Base-by-base conservation (phyloP, 768 basidiomycete species). In the Rhodotorula sphaerocarpa region DNA sequence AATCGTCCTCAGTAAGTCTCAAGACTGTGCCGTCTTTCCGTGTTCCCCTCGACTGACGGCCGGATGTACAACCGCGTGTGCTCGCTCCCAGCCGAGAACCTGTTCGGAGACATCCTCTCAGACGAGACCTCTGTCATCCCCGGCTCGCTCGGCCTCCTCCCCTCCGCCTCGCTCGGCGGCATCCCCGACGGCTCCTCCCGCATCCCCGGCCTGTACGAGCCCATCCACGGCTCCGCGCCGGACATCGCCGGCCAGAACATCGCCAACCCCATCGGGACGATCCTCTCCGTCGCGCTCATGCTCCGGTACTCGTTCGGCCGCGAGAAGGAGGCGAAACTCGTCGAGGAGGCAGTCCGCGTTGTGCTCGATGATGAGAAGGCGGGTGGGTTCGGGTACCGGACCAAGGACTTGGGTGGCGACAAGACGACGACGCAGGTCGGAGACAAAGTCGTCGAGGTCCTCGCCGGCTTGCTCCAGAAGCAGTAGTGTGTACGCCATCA, bases 91-190 rank as follows among this genome's bases (percentile, higher is more conserved):
- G 72, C 72, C 51, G 72, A 73, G 63, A 73, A 73, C 65, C 59
- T 73, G 27, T 73, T 73, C 36, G 72, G 72, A 44, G 72, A 73
- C 66, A 73, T 73, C 53, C 82, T 99, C 43, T 97, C 93, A 12
- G 95, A 97, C 75, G 90, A 99, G 75, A 82, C 85, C 18, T 96
- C 92, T 69, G 90, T 97, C 69, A 96, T 99, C 71, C 93, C 93
- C 23, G 95, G 95, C 23, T 97, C 95, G 33, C 84, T 99, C 15
- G 95, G 95, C 54, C 82, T 99, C 27, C 80, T 97, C 20, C 93
- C 95, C 20, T 97, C 95, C 18, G 95, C 95, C 34, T 96, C 92
- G 20, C 83, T 99, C 14, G 88, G 92, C 3, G 91, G 90, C 48
- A 88, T 74, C 66, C 57, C 70, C 79, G 66, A 85, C 82, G 77